Evolutionary conservation across 768 basidiomycete genomes (phyloP).

Genomic region (Cubamyces sp.): DNA sequence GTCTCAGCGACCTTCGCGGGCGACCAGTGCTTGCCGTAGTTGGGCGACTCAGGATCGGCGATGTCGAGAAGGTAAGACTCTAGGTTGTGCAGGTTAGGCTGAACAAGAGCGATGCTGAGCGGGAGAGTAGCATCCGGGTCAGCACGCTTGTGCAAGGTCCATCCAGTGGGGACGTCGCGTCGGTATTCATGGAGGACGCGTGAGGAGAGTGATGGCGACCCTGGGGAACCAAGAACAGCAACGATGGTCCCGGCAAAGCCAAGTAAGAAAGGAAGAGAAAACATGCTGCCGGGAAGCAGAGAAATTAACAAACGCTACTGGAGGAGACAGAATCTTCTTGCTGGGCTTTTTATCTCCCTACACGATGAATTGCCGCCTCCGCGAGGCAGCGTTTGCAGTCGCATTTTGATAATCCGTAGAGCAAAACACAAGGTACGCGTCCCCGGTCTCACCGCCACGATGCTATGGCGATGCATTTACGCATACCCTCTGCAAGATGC

Average conservation of each 20-base stretch:
- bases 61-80: conserved; percentile 39
- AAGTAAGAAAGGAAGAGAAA: not conserved
- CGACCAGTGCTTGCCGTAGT: conserved; percentile 42
- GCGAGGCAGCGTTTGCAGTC: too few species aligned
- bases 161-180: conserved; percentile 34
- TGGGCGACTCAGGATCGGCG: conserved; percentile 41
- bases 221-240: conserved; percentile 1
- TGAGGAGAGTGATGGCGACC: not conserved
- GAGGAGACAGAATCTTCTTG: not conserved
- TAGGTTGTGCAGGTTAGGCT: conserved; percentile 37
- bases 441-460: not conserved
- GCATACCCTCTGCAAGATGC: not conserved
- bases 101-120: conserved; percentile 41
- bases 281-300: not conserved
- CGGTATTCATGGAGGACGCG: conserved; percentile 6
- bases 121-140: conserved; percentile 36
- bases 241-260: not conserved
- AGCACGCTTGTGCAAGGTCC: conserved; percentile 42
- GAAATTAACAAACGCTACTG: not conserved
- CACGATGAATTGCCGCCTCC: too few species aligned
- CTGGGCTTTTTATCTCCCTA: not conserved
- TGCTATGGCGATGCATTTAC: not conserved
- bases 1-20: conserved; percentile 34
- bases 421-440: not conserved
- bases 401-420: too few species aligned